Percentiles rank a stretch among this genome's conserved stretches.
Conservation (phyloP, 2,329 filamentous ascomycete species). For the Xylariaceae sp. region DNA sequence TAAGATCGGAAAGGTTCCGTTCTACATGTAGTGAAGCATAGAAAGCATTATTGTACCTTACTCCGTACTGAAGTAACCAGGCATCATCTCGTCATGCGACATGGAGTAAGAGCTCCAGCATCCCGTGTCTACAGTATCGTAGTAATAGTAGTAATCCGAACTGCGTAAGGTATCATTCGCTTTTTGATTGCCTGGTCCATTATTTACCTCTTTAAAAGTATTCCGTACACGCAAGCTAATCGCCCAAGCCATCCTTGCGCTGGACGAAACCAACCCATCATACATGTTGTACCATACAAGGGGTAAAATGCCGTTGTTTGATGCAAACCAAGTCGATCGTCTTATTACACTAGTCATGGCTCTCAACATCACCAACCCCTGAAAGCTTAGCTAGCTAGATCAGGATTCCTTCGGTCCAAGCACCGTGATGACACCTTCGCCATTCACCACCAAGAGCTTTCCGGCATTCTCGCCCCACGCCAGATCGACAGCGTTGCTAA, state of each 20-base stretch:
- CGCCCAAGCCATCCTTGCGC: too few species aligned
- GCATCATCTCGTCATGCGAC: too few species aligned
- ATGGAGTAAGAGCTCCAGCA: too few species aligned
- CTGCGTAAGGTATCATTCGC: conserved; percentile 9
- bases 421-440: conserved; percentile 69
- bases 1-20: too few species aligned
- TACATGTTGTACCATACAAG: background rate
- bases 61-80: too few species aligned
- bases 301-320: background rate
- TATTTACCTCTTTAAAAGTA: too few species aligned
- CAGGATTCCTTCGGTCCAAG: conserved; percentile 47
- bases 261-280: too few species aligned
- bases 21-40: too few species aligned
- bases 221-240: too few species aligned
- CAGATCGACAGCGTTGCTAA: conserved; percentile 62
- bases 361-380: background rate
- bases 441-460: conserved; percentile 68
- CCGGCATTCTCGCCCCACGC: conserved; percentile 73
- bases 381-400: background rate
- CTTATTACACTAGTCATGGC: background rate
- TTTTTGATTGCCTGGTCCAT: background rate
- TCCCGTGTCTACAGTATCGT: too few species aligned
- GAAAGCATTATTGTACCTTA: too few species aligned
- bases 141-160: too few species aligned
- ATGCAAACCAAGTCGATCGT: background rate